Evolutionary conservation across 257 asterid species (phyloP).

Genomic region (Ophiorrhiza pumila): DNA sequence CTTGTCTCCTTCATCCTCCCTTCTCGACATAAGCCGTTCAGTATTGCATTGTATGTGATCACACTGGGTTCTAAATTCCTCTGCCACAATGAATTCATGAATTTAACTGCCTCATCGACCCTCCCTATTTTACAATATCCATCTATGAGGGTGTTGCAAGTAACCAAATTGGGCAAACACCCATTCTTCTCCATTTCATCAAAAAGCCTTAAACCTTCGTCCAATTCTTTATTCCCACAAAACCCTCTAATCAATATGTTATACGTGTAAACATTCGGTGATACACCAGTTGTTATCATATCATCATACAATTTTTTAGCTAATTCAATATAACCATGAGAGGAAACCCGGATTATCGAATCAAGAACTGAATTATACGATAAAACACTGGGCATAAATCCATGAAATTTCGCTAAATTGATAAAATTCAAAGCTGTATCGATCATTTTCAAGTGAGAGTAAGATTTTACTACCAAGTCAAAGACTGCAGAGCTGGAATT

Average conservation of each 20-base stretch:
- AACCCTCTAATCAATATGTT: slow-evolving; percentile 74
- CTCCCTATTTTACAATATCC: slow-evolving; percentile 61
- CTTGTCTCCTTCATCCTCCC: slow-evolving; percentile 66
- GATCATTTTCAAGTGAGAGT: slow-evolving; percentile 59
- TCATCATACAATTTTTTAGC: slow-evolving; percentile 45
- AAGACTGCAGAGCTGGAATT: slow-evolving; percentile 77
- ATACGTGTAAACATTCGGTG: slow-evolving; percentile 74
- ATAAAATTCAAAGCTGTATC: slow-evolving; percentile 56
- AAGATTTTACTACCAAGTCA: slow-evolving; percentile 65
- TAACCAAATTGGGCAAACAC: slow-evolving; percentile 69
- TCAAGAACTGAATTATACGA: slow-evolving; percentile 74
- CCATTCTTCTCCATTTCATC: slow-evolving; percentile 59
- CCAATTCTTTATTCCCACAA: slow-evolving; percentile 50
- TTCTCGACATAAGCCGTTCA: slow-evolving; percentile 69
- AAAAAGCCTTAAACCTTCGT: slow-evolving; percentile 45
- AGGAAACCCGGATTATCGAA: slow-evolving; percentile 46
- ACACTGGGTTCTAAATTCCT: slow-evolving; percentile 63
- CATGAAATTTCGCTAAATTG: slow-evolving; percentile 49
- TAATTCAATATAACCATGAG: slow-evolving; percentile 35
- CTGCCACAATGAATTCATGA: slow-evolving; percentile 49
- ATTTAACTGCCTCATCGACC: slow-evolving; percentile 37
- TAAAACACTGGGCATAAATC: slow-evolving; percentile 72
- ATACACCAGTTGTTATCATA: slow-evolving; percentile 50
- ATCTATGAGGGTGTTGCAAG: slow-evolving; percentile 68
- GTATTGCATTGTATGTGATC: slow-evolving; percentile 65